phyloP scores from a whole-genome alignment of 345 rosid species.

The Linum tenue region DNA sequence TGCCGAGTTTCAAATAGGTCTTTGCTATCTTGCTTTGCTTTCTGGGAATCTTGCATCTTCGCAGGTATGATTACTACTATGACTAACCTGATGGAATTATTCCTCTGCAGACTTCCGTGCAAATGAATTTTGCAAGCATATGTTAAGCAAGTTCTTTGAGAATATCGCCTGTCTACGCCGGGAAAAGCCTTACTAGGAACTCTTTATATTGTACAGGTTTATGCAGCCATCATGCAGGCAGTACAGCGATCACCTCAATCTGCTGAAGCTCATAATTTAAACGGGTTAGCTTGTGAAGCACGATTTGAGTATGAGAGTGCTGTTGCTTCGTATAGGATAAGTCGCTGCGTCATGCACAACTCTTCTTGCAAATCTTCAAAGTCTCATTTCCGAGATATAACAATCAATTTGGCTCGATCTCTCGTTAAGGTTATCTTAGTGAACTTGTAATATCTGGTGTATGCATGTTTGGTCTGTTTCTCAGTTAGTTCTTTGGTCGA shows the following conservation, averaged over 20 bases:
- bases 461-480: background rate
- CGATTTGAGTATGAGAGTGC: constrained; percentile 53
- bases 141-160: background rate
- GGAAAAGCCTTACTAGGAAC: background rate
- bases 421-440: constrained; percentile 51
- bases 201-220: constrained; percentile 40
- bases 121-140: no score
- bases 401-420: constrained; percentile 71
- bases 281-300: constrained; percentile 81
- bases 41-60: constrained; percentile 68
- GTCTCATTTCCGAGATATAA: constrained; percentile 47
- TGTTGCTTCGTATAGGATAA: constrained; percentile 53
- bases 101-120: no score
- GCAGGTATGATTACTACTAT: constrained; percentile 38
- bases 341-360: constrained; percentile 40
- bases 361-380: constrained; percentile 27
- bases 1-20: constrained; percentile 89
- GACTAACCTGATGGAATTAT: background rate
- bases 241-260: constrained; percentile 69
- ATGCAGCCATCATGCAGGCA: constrained; percentile 82
- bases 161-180: background rate
- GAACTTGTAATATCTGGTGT: constrained; percentile 6
- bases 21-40: constrained; percentile 64
- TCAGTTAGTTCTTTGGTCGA: background rate
- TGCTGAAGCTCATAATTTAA: constrained; percentile 80